phyloP scores from a whole-genome alignment of 495 filamentous ascomycete genomes.

The Xylaria venustula region DNA sequence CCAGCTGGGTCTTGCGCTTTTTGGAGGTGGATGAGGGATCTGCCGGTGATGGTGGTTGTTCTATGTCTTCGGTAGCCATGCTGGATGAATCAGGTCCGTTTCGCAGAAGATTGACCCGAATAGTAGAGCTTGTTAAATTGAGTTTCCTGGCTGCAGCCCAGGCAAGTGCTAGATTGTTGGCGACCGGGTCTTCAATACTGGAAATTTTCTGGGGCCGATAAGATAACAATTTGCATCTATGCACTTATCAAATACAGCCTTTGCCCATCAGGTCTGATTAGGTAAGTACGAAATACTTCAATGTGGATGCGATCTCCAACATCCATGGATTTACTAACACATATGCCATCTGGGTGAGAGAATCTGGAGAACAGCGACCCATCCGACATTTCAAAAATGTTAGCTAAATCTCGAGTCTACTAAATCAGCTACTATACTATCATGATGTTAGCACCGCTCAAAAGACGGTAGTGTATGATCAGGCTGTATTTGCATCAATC shows the following conservation, averaged over 20 bases:
- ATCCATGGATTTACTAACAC: too few species aligned
- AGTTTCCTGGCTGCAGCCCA: background rate
- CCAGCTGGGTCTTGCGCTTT: constrained; percentile 71
- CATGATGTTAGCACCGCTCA: too few species aligned
- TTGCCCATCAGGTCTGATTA: too few species aligned
- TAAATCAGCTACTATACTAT: too few species aligned
- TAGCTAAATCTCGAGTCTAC: too few species aligned
- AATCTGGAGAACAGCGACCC: too few species aligned
- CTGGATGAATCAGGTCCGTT: background rate
- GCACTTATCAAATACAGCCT: background rate
- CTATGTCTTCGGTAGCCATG: constrained; percentile 13
- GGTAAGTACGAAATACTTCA: too few species aligned
- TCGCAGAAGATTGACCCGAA: background rate
- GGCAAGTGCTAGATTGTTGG: background rate
- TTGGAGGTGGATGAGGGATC: constrained; percentile 29
- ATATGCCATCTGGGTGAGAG: too few species aligned
- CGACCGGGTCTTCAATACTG: constrained; percentile 1
- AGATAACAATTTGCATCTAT: constrained; percentile 19
- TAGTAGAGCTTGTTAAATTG: background rate
- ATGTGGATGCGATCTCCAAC: too few species aligned
- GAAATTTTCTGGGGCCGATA: constrained; percentile 33
- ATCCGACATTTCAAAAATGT: too few species aligned
- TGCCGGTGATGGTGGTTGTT: constrained; percentile 8
- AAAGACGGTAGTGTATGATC: too few species aligned
- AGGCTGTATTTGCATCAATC: too few species aligned